Percentiles rank a stretch among this genome's conserved stretches.
These are phyloP conservation scores for Fusarium brevicatenulatum DNA, from an alignment of 2,329 filamentous ascomycete species.

Conservation along the genomic window DNA sequence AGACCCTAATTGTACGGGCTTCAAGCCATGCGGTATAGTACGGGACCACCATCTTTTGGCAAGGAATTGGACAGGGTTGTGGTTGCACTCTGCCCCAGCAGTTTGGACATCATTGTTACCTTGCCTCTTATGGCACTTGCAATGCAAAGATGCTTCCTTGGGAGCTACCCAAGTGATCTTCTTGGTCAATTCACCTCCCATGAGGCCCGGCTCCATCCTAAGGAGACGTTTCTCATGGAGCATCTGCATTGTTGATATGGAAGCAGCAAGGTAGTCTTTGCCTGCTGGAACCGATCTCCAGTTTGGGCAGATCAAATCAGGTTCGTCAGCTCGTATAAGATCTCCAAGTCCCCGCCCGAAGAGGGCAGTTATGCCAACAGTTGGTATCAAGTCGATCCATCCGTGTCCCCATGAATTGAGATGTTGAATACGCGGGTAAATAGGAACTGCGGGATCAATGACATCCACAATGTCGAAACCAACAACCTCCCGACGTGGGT, in stretches of 20 bases:
- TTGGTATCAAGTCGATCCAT: slow-evolving; percentile 9
- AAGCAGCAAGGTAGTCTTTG: slow-evolving; percentile 2
- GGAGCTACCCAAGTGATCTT: not conserved
- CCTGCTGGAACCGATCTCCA: not conserved
- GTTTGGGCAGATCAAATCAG: not conserved
- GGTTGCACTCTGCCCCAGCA: not conserved
- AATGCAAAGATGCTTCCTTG: not conserved
- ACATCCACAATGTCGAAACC: slow-evolving; percentile 13
- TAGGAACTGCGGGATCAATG: not conserved
- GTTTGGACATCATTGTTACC: accelerated
- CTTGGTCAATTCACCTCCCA: not conserved
- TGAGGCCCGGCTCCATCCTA: slow-evolving; percentile 1
- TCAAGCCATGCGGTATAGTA: not conserved
- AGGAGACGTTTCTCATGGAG: slow-evolving; percentile 1
- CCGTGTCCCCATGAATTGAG: slow-evolving; percentile 1
- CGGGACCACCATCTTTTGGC: slow-evolving; percentile 13
- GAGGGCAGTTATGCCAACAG: not conserved
- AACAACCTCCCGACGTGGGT: slow-evolving; percentile 5
- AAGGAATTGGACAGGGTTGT: slow-evolving; percentile 17
- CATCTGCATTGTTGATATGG: slow-evolving; percentile 11
- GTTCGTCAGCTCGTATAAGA: not conserved
- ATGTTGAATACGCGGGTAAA: slow-evolving; percentile 1
- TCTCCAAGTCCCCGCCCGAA: slow-evolving; percentile 7
- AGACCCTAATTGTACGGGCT: not conserved
- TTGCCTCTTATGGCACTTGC: not conserved